Evolutionary conservation across 139 green algal genomes (phyloP).

Genomic region (Micractinium sp.): DNA sequence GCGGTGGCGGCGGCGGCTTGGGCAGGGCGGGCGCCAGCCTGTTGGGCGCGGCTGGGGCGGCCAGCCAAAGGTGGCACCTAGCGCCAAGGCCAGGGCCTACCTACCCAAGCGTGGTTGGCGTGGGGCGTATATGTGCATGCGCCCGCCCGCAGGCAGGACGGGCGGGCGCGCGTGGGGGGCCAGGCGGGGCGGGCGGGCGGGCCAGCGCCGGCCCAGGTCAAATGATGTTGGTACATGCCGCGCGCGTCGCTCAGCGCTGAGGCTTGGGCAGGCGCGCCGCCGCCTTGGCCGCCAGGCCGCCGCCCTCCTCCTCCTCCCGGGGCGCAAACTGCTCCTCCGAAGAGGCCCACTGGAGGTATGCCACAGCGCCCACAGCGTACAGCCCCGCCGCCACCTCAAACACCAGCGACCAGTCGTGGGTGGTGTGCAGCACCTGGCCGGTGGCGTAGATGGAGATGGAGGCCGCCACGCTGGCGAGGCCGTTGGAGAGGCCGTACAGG

Average conservation of each 20-base stretch:
- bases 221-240: not conserved
- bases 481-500: constrained; percentile 86
- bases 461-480: constrained; percentile 63
- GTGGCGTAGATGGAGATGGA: constrained; percentile 40
- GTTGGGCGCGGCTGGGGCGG: too few species aligned
- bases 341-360: constrained; percentile 60
- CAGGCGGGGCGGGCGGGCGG: not conserved
- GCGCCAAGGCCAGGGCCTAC: not conserved
- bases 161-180: not conserved
- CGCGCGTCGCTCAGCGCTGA: not conserved
- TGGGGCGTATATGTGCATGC: constrained; percentile 2
- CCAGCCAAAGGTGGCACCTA: too few species aligned
- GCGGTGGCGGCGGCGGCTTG: too few species aligned
- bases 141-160: not conserved
- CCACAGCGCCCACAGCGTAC: constrained; percentile 57
- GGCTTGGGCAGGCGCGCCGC: not conserved
- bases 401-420: constrained; percentile 66
- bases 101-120: not conserved
- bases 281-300: not conserved
- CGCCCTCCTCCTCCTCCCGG: not conserved
- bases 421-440: constrained; percentile 62
- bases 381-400: constrained; percentile 60
- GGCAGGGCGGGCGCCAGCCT: too few species aligned
- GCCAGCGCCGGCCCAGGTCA: not conserved
- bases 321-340: constrained; percentile 61